Conservation (phyloP, 805 yeast genomes). For the Ogataea corticis region DNA sequence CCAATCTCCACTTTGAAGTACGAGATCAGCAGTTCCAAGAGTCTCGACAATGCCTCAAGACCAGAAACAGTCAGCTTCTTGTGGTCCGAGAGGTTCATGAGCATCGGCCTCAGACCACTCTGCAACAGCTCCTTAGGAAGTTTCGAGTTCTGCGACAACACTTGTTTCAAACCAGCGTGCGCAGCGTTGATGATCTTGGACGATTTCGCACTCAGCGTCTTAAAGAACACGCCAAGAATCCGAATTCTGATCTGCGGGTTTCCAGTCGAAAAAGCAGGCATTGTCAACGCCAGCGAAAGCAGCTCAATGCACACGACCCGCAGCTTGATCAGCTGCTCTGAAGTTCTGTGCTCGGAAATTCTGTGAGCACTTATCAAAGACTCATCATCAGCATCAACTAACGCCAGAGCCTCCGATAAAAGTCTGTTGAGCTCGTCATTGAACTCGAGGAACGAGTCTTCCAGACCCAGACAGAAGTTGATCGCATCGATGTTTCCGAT, state of each 20-base stretch:
- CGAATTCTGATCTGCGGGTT: conserved; percentile 69
- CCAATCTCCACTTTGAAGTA: conserved; percentile 98
- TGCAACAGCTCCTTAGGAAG: conserved; percentile 94
- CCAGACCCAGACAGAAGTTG: conserved; percentile 83
- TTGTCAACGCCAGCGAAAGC: conserved; percentile 78
- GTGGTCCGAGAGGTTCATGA: conserved; percentile 93
- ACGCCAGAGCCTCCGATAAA: conserved; percentile 84
- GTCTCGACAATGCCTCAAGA: conserved; percentile 83
- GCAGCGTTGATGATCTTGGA: conserved; percentile 91
- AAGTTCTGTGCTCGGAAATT: conserved; percentile 80
- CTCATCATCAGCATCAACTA: conserved; percentile 98
- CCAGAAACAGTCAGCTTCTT: conserved; percentile 87
- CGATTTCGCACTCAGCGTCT: conserved; percentile 83
- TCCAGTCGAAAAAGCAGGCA: conserved; percentile 77
- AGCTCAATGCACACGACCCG: conserved; percentile 88
- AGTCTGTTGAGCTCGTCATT: conserved; percentile 87
- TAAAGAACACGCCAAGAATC: conserved; percentile 91
- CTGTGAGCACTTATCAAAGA: conserved; percentile 86
- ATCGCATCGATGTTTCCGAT: conserved; percentile 97
- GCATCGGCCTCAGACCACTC: conserved; percentile 91
- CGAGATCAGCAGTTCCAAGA: conserved; percentile 82
- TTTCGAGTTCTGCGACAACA: conserved; percentile 80
- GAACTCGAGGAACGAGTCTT: conserved; percentile 77
- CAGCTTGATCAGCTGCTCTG: conserved; percentile 83
- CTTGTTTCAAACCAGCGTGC: conserved; percentile 80